Conservation (phyloP, 2,329 filamentous ascomycete genomes). For the Lecanosticta acicola region DNA sequence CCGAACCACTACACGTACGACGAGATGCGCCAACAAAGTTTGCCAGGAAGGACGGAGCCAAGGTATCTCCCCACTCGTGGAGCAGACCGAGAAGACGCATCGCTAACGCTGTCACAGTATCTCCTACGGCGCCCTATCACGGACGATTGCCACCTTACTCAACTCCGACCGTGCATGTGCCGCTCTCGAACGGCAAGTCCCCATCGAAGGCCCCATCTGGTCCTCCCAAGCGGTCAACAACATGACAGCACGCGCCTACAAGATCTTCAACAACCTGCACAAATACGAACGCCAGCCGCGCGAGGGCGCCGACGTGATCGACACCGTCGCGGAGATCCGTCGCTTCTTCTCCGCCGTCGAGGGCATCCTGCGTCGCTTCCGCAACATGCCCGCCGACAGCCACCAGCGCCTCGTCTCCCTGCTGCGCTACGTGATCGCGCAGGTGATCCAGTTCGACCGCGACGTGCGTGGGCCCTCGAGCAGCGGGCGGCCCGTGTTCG, state of each 20-base stretch:
- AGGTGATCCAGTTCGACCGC: background rate
- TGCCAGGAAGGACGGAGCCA: background rate
- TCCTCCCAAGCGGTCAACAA: background rate
- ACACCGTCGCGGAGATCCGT: conserved; percentile 9
- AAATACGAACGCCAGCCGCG: background rate
- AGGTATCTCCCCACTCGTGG: background rate
- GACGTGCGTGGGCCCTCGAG: background rate
- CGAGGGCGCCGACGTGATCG: conserved; percentile 5
- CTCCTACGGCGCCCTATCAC: background rate
- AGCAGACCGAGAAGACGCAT: too few relatives aligned
- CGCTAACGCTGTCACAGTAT: too few relatives aligned
- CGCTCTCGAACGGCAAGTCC: background rate
- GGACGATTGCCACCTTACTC: background rate
- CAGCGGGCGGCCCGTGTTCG: conserved; percentile 8
- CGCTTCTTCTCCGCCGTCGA: conserved; percentile 11
- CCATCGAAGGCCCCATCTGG: conserved; percentile 6
- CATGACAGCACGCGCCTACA: background rate
- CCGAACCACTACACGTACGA: background rate
- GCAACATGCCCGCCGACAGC: background rate
- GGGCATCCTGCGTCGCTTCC: conserved; percentile 3
- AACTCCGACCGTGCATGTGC: background rate
- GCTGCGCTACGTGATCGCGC: conserved; percentile 1
- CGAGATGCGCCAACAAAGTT: background rate
- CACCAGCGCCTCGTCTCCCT: conserved; percentile 4
- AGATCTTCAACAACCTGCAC: background rate